Evolutionary conservation across 345 rosid species (phyloP), one percentile per base, ranked within the genome.

Genomic region (Noccaea caerulescens): DNA sequence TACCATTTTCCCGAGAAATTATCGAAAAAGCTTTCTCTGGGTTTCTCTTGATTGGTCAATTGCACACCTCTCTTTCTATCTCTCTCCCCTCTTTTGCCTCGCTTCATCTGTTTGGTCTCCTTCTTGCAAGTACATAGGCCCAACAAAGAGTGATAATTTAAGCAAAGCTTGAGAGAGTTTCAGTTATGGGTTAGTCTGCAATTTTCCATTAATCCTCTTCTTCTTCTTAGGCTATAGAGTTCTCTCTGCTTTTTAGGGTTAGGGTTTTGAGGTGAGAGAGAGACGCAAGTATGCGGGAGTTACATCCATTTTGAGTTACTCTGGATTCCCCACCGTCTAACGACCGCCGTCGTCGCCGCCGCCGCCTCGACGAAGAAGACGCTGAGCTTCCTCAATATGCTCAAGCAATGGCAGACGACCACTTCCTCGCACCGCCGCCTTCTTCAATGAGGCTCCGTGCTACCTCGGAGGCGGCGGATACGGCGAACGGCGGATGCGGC

Each of bases 341-440:
- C 79, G 72, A 18, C 55, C 57, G 10, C 83, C 69, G 33, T 60
- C 63, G 4, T 79, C 82, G 49, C 55, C 84, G 16, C 65, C 79
- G 75, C 58, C 73, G 51, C 52, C 59, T 38, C 65, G 11, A 37
- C 70, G 61, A 68, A 20, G 84, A 82, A 81, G 84, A 85, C 72
- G 65, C 84, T 11, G 79, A 84, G 34, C 55, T 58, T 66, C 69
- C 81, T 58, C 79, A 82, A 6, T 66, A 83, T 65, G 54, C 83
- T 50, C 58, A 73, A 72, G 53, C 85, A 58, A 77, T 33, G 81
- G 76, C 72, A 52, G 68, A 46, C 51, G 73, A 23, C 72, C 80
- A 61, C 78, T 81, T 72, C 79, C 88, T 88, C 82, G 62, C 84
- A 53, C 82, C 85, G 27, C 71, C 79, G 56, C 71, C 87, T 11